These are phyloP conservation scores for Vaccinium macrocarpon DNA, from an alignment of 148 eudicot genomes.

Conservation along the genomic window DNA sequence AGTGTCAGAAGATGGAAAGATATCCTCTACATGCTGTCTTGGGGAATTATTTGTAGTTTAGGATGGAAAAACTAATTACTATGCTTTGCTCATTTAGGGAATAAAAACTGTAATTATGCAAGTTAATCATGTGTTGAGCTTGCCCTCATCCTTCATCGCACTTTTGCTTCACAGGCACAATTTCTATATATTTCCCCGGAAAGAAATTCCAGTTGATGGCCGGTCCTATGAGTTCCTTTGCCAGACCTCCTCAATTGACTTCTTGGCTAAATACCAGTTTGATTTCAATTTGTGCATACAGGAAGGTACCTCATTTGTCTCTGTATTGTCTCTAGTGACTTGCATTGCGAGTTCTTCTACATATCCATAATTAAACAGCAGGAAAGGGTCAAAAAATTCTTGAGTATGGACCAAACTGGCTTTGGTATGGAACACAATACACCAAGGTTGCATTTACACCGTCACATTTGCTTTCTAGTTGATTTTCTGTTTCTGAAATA, in stretches of 20 bases:
- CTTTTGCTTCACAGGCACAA: slow-evolving; percentile 62
- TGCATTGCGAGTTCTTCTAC: neutral
- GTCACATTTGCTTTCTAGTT: neutral
- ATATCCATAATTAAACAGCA: neutral
- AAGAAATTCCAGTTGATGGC: slow-evolving; percentile 60
- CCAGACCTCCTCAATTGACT: slow-evolving; percentile 85
- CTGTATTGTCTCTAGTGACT: neutral
- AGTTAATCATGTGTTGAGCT: neutral
- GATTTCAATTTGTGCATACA: slow-evolving; percentile 85
- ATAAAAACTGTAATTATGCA: neutral
- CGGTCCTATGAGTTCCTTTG: slow-evolving; percentile 72
- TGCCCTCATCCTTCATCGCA: neutral
- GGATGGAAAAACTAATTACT: neutral
- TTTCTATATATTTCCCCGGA: slow-evolving; percentile 84
- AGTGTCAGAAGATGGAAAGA: neutral
- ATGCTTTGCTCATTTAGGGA: neutral
- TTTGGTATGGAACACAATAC: neutral
- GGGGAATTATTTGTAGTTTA: neutral
- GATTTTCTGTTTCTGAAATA: neutral
- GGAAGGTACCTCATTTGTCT: slow-evolving; percentile 54
- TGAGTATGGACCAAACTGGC: neutral
- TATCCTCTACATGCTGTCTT: neutral
- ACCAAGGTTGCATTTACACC: neutral
- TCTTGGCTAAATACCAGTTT: slow-evolving; percentile 85
- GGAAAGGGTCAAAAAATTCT: neutral